phyloP scores from a whole-genome alignment of 2,329 filamentous ascomycete genomes.

The Beauveria bassiana region DNA sequence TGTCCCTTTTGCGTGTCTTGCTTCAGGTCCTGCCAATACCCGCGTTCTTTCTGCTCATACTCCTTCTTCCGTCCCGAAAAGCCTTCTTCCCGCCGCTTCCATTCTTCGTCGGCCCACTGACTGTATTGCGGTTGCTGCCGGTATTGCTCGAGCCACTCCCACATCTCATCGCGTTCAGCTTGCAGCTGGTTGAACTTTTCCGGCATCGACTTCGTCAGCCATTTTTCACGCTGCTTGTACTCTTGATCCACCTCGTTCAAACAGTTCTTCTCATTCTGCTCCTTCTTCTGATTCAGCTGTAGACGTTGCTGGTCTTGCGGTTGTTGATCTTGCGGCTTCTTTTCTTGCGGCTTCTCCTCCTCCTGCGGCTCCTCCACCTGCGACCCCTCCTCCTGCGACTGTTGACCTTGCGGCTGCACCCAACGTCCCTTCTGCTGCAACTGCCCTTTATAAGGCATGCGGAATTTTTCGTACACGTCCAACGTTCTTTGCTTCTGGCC shows the following conservation, averaged over 20 bases:
- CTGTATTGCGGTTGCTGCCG: background rate
- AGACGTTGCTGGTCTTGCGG: no score
- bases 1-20: no score
- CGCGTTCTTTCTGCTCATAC: no score
- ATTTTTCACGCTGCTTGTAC: no score
- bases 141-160: background rate
- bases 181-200: background rate
- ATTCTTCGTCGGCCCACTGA: background rate
- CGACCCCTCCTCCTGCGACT: no score
- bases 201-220: background rate
- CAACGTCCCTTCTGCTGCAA: background rate
- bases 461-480: background rate
- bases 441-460: background rate
- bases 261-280: background rate
- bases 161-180: background rate
- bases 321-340: background rate
- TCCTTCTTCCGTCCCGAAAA: no score
- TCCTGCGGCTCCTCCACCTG: no score
- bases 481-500: background rate
- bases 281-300: no score
- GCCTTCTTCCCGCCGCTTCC: background rate
- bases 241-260: background rate
- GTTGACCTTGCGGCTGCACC: background rate
- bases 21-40: no score
- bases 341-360: no score